Evolutionary conservation across 305 asterid species (phyloP), one percentile per base, ranked within the genome.

Genomic region (Fraxinus velutina): DNA sequence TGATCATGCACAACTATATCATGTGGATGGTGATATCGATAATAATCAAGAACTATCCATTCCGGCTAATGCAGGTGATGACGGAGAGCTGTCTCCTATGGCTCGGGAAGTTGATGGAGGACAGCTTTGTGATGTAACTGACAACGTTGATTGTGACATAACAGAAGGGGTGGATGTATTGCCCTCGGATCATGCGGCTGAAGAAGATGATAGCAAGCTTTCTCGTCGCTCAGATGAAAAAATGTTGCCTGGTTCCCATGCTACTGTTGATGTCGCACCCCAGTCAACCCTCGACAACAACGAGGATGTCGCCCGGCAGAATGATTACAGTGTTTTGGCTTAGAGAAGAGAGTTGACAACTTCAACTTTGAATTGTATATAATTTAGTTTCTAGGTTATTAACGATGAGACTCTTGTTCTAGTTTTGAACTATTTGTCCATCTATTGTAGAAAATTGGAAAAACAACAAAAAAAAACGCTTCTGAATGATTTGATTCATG

Each of bases 261-360:
- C 86, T 24, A 78, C 86, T 15, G 82, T 83, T 29, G 87, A 84
- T 47, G 86, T 78, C 39, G 87, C 88, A 81, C 91, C 88, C 72
- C 94, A 86, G 70, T 80, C 91, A 60, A 73, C 93, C 37, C 88
- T 90, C 21, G 88, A 85, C 86, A 89, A 83, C 76, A 84, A 89
- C 2, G 96, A 89, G 86, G 97, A 92, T 52, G 90, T 91, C 24
- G 82, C 90, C 8, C 87, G 79, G 80, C 92, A 91, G 83, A 89
- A 80, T 42, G 94, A 91, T 57, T 88, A 85, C 68, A 84, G 83
- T 30, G 91, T 92, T 39, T 78, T 88, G 12, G 94, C 85, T 66
- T 91, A 88, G 87, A 34, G 32, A 29, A 29, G 32, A 2, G 68
- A 13, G 74, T 80, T 42, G 37, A 72, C 15, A n/a, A 32, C 10